Percentiles rank a stretch among this genome's conserved stretches.
These are phyloP conservation scores for Cryptococcus wingfieldii DNA, from an alignment of 1,284 basidiomycete species.

Conservation along the genomic window DNA sequence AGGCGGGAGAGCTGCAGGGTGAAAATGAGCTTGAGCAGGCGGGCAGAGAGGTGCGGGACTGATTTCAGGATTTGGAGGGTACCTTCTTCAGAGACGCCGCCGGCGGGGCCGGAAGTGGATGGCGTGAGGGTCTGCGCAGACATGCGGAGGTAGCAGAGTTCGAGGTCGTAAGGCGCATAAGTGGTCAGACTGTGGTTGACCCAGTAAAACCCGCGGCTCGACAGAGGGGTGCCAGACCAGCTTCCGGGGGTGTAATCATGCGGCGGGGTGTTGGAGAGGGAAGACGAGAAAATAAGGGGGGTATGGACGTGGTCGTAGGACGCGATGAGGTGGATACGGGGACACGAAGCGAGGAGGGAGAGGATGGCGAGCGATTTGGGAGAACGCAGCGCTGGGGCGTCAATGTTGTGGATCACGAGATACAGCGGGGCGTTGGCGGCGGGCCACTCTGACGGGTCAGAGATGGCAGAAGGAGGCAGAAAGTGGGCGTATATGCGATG, in stretches of 20 bases:
- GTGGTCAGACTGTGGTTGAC: constrained; percentile 85
- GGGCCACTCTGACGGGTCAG: constrained; percentile 48
- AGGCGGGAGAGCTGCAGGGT: constrained; percentile 61
- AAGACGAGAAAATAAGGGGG: constrained; percentile 62
- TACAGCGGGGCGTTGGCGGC: constrained; percentile 56
- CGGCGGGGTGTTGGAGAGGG: constrained; percentile 31
- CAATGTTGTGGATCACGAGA: constrained; percentile 81
- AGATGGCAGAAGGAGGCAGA: constrained; percentile 29
- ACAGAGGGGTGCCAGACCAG: constrained; percentile 21
- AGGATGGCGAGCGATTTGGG: constrained; percentile 58
- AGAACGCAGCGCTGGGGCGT: constrained; percentile 64
- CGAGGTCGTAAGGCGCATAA: constrained; percentile 71
- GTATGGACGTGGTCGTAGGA: constrained; percentile 81
- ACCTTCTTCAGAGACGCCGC: constrained; percentile 69
- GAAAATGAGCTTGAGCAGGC: constrained; percentile 67
- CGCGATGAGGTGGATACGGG: constrained; percentile 70
- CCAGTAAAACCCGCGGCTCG: constrained; percentile 64
- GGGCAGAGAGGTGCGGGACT: constrained; percentile 79
- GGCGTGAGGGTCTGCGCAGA: constrained; percentile 24
- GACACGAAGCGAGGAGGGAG: constrained; percentile 63
- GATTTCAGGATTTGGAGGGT: constrained; percentile 76
- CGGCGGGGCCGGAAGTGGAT: constrained; percentile 10
- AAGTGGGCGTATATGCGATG: constrained; percentile 64
- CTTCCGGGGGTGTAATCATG: constrained; percentile 16
- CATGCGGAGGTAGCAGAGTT: constrained; percentile 55